A percentile compares a stretch with the other conserved stretches of the same genome.
These are phyloP conservation scores for Pseudonitzschia delicatissima DNA, from an alignment of 108 stramenopile genomes.

Conservation along the genomic window DNA sequence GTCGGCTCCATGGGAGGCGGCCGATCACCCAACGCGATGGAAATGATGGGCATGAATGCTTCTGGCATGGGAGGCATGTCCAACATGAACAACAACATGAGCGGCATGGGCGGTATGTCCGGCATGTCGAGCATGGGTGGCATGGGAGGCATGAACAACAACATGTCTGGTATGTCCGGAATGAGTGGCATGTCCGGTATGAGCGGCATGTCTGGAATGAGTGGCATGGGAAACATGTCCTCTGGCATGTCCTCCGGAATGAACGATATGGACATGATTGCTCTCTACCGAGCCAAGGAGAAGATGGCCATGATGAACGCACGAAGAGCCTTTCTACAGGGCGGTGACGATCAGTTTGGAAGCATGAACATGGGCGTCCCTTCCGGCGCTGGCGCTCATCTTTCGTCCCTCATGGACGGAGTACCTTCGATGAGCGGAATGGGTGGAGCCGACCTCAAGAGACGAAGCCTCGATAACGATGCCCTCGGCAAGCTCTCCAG, in stretches of 20 bases:
- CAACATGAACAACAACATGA: neutral
- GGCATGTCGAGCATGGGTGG: neutral
- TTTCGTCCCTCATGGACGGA: slow-evolving; percentile 1
- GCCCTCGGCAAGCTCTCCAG: slow-evolving; percentile 5
- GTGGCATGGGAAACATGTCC: slow-evolving; percentile 1
- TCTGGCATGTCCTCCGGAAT: neutral
- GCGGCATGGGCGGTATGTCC: slow-evolving; percentile 8
- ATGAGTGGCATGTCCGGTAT: neutral
- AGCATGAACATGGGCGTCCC: neutral
- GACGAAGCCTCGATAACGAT: neutral
- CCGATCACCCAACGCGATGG: neutral
- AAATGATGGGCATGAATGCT: slow-evolving; percentile 7
- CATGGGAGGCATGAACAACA: slow-evolving; percentile 4
- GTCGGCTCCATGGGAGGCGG: too few relatives aligned
- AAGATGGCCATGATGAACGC: slow-evolving; percentile 32
- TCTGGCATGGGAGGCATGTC: neutral
- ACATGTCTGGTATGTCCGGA: slow-evolving; percentile 4
- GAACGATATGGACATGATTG: slow-evolving; percentile 30
- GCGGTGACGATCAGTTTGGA: slow-evolving; percentile 6
- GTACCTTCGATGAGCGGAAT: neutral
- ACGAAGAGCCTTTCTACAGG: slow-evolving; percentile 6
- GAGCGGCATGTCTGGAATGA: neutral
- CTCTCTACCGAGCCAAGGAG: slow-evolving; percentile 33
- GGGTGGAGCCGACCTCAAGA: neutral
- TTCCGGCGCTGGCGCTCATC: neutral